These are phyloP conservation scores for Suillus hirtellus DNA, from an alignment of 768 basidiomycete genomes.

Conservation along the genomic window DNA sequence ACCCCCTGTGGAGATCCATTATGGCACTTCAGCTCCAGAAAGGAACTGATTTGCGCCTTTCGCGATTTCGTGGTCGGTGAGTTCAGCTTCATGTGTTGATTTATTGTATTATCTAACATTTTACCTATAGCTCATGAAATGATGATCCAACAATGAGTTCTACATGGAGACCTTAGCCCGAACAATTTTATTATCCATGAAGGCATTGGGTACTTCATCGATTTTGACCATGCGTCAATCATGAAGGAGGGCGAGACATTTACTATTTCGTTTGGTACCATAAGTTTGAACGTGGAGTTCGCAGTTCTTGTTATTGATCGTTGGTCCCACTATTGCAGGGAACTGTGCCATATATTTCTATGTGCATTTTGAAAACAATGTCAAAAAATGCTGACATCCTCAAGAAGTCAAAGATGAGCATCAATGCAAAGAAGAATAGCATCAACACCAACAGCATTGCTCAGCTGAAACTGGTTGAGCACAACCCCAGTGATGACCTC, in stretches of 20 bases:
- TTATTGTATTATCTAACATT: not conserved
- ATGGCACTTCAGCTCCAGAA: not conserved
- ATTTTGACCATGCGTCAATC: not conserved
- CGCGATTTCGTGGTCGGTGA: conserved; percentile 5
- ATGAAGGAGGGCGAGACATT: not conserved
- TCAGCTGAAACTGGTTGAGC: not conserved
- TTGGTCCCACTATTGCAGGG: not conserved
- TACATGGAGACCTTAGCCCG: not conserved
- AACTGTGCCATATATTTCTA: not conserved
- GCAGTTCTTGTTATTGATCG: not conserved
- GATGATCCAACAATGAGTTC: not conserved
- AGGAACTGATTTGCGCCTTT: conserved; percentile 12
- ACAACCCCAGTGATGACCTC: not conserved
- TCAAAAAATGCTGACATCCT: not conserved
- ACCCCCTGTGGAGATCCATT: not conserved
- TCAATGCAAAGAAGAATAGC: not conserved
- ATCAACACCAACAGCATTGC: not conserved
- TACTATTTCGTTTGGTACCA: not conserved
- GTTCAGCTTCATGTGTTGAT: not conserved
- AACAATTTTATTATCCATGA: not conserved
- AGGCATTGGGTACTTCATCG: not conserved
- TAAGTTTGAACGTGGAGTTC: not conserved
- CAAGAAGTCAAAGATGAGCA: not conserved
- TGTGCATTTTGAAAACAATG: not conserved
- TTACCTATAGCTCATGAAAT: not conserved